Evolutionary conservation across 805 yeast genomes (phyloP).

Genomic region (Martiniozyma abietophila): DNA sequence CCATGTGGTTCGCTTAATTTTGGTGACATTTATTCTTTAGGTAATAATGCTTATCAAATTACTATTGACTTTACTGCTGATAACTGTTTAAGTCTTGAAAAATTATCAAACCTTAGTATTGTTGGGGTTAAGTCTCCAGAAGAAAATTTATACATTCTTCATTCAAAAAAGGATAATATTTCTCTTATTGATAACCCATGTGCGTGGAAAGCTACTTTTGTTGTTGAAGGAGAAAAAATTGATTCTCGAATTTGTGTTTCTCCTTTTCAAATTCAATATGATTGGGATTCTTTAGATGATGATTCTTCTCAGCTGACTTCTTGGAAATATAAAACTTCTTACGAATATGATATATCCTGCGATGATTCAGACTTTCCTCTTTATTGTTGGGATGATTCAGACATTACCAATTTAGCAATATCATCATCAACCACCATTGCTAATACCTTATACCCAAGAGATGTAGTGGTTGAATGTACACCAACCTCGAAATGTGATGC

Average conservation of each 20-base stretch:
- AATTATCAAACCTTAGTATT: constrained; percentile 15
- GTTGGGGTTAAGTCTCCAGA: constrained; percentile 19
- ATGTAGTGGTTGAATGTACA: not conserved
- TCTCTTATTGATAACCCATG: constrained; percentile 17
- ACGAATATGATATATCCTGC: constrained; percentile 18
- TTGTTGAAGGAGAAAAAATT: constrained; percentile 14
- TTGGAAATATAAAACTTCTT: constrained; percentile 5
- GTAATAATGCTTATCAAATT: constrained; percentile 2
- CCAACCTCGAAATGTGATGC: not conserved
- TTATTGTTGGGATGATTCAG: constrained; percentile 19
- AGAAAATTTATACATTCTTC: constrained; percentile 10
- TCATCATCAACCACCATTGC: too few species aligned
- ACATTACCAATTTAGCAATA: too few species aligned
- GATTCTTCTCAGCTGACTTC: constrained; percentile 2
- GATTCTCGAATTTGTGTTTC: constrained; percentile 15
- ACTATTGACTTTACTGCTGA: constrained; percentile 8
- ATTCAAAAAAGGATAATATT: constrained; percentile 15
- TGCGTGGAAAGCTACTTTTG: constrained; percentile 18
- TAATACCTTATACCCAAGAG: too few species aligned
- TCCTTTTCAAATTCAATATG: constrained; percentile 21
- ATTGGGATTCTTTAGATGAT: constrained; percentile 18
- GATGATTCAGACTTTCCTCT: constrained; percentile 19
- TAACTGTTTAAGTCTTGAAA: constrained; percentile 1
- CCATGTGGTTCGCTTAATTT: constrained; percentile 10
- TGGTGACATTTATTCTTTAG: constrained; percentile 1